A percentile compares a stretch with the other conserved stretches of the same genome.
Evolutionary conservation across 352 stramenopile species (phyloP).

Genomic region (Phytophthora constricta): DNA sequence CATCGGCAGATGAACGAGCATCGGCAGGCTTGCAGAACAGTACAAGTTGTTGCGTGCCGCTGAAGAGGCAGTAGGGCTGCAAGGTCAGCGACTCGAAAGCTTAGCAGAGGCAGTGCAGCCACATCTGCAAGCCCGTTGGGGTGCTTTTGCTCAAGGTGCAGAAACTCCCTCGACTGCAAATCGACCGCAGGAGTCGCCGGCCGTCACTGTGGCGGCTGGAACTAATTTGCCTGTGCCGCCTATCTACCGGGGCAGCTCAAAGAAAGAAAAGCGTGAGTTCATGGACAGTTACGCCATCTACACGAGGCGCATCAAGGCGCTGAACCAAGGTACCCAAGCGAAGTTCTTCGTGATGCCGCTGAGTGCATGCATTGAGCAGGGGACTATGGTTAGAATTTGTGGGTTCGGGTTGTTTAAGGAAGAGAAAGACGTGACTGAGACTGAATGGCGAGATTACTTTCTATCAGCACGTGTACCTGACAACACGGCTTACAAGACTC

Average conservation of each 20-base stretch:
- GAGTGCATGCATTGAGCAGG: slow-evolving; percentile 18
- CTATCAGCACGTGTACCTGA: slow-evolving; percentile 13
- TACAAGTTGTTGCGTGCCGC: slow-evolving; percentile 17
- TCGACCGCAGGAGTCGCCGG: neutral
- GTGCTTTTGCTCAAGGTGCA: slow-evolving; percentile 8
- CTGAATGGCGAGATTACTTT: slow-evolving; percentile 15
- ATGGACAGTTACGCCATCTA: slow-evolving; percentile 25
- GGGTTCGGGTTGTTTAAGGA: slow-evolving; percentile 24
- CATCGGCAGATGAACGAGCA: slow-evolving; percentile 21
- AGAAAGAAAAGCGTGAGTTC: slow-evolving; percentile 13
- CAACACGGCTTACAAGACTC: slow-evolving; percentile 18
- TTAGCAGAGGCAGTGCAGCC: slow-evolving; percentile 6
- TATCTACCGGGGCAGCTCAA: slow-evolving; percentile 17
- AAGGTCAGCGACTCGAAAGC: slow-evolving; percentile 9
- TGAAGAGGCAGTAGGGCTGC: slow-evolving; percentile 9
- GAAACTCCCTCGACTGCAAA: neutral
- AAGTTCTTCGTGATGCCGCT: slow-evolving; percentile 22
- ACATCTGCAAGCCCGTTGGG: slow-evolving; percentile 10
- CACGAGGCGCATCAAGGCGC: slow-evolving; percentile 4
- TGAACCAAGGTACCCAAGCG: slow-evolving; percentile 11
- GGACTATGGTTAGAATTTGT: slow-evolving; percentile 10
- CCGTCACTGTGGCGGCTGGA: slow-evolving; percentile 17
- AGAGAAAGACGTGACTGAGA: slow-evolving; percentile 7
- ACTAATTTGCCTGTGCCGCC: slow-evolving; percentile 14
- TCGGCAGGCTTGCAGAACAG: slow-evolving; percentile 5